These are phyloP conservation scores for Tanozyma kutaoensis DNA, from an alignment of 805 yeast species.

Conservation along the genomic window DNA sequence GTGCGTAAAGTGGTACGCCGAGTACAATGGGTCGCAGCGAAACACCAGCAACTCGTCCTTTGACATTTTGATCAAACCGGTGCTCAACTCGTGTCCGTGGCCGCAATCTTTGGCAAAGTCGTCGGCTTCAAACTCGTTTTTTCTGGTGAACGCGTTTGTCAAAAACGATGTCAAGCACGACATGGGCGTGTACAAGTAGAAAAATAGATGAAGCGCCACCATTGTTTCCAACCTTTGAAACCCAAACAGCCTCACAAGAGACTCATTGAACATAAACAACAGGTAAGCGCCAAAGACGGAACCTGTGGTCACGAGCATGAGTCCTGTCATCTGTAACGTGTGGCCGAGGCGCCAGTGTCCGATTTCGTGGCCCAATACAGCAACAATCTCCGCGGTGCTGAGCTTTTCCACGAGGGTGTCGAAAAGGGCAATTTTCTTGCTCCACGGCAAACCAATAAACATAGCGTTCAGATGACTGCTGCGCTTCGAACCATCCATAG, in stretches of 20 bases:
- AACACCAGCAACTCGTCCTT: slow-evolving; percentile 75
- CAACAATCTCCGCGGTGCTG: slow-evolving; percentile 68
- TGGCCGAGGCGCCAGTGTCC: slow-evolving; percentile 97
- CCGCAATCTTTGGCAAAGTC: slow-evolving; percentile 69
- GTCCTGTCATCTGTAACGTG: slow-evolving; percentile 67
- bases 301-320: too few relatives aligned
- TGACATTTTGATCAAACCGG: slow-evolving; percentile 62
- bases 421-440: slow-evolving; percentile 85
- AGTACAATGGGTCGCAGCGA: slow-evolving; percentile 82
- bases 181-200: slow-evolving; percentile 67
- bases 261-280: slow-evolving; percentile 57
- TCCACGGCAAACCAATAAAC: slow-evolving; percentile 93
- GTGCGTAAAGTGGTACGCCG: slow-evolving; percentile 82
- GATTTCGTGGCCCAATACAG: slow-evolving; percentile 95
- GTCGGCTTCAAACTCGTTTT: slow-evolving; percentile 91
- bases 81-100: slow-evolving; percentile 51
- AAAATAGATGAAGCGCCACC: slow-evolving; percentile 71
- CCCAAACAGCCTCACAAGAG: slow-evolving; percentile 71
- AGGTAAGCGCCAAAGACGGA: slow-evolving; percentile 53
- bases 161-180: slow-evolving; percentile 55
- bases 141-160: slow-evolving; percentile 64
- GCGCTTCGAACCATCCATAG: slow-evolving; percentile 94
- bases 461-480: slow-evolving; percentile 96
- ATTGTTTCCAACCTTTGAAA: slow-evolving; percentile 60
- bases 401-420: slow-evolving; percentile 84